Conservation (phyloP, 2,329 filamentous ascomycete species). For the Westerdykella sp. region DNA sequence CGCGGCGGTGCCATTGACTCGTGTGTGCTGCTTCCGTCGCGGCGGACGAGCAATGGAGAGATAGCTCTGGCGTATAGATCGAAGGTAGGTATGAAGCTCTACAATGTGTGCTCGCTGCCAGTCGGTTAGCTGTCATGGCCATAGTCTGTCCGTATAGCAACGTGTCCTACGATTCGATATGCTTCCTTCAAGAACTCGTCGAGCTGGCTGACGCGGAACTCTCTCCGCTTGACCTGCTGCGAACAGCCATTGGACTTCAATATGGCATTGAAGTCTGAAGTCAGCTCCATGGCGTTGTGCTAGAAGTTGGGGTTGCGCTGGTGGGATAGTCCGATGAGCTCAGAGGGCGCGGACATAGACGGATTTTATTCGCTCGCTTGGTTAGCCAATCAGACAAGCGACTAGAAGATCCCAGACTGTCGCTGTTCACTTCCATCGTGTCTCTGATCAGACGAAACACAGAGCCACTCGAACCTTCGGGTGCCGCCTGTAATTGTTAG, state of each 20-base stretch:
- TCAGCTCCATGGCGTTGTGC: slow-evolving; percentile 51
- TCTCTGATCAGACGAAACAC: too few relatives aligned
- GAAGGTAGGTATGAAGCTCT: slow-evolving; percentile 72
- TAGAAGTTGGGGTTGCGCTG: slow-evolving; percentile 18
- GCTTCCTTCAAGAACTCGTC: slow-evolving; percentile 92
- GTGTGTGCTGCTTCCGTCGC: slow-evolving; percentile 44
- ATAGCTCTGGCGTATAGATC: slow-evolving; percentile 80
- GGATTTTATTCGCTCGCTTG: slow-evolving; percentile 8
- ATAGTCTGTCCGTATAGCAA: slow-evolving; percentile 8
- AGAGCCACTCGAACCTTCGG: too few relatives aligned
- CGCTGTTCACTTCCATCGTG: too few relatives aligned
- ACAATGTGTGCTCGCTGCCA: slow-evolving; percentile 74
- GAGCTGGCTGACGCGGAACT: slow-evolving; percentile 44
- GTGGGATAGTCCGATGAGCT: slow-evolving; percentile 3
- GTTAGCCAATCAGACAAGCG: slow-evolving; percentile 11
- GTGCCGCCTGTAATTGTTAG: too few relatives aligned
- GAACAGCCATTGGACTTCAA: slow-evolving; percentile 53
- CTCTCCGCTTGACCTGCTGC: slow-evolving; percentile 43
- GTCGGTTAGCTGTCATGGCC: slow-evolving; percentile 19
- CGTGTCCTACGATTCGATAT: slow-evolving; percentile 70
- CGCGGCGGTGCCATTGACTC: slow-evolving; percentile 20
- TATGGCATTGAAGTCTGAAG: slow-evolving; percentile 61
- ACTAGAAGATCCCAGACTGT: neutral
- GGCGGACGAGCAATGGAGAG: slow-evolving; percentile 71
- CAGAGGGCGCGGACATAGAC: slow-evolving; percentile 15